Evolutionary conservation across 2,329 filamentous ascomycete species (phyloP), one percentile per base, ranked within the genome.

Genomic region (Hymenoscyphus salicellus): DNA sequence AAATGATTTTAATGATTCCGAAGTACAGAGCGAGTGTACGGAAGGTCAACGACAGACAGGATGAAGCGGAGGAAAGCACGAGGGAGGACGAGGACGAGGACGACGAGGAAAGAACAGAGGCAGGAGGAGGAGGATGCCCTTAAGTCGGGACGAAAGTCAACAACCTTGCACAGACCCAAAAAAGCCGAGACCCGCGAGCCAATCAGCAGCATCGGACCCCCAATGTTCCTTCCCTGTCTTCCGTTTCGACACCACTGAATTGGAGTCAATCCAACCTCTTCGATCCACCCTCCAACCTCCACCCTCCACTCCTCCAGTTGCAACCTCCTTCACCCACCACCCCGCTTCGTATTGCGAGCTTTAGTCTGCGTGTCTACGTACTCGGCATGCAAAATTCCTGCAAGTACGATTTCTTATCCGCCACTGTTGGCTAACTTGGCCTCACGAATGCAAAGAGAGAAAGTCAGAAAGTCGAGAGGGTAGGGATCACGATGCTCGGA

Each of bases 1-100:
- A 46, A 49, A 60, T 60, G 28, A 49, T 20, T 60, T 52, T 20
- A 32, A 26, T n/a, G n/a, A 55, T 23, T 55, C 33, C 46, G 20
- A 55, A 58, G 38, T 36, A 43, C 49, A 61, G 41, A 62, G 55
- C 52, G 60, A 62, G 36, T 49, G 60, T 62, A 20, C 43, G 38
- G 33, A 55, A 43, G 33, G 38, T 38, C 55, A 41, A 52, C 32
- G 61, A 63, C 58, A 36, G 56, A 63, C 38, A 46, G 26, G 20
- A n/a, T 52, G 58, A 60, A 41, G 5, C 28, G 58, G 36, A 38
- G 20, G 36, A n/a, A 36, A 36, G 32, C n/a, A 26, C 46, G 55
- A 26, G 46, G 49, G 55, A 23, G 60, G 32, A 36, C 46, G 20
- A 63, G 32, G 30, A 14, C n/a, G 33, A 63, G 20, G 46, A 52